A percentile compares a stretch with the other conserved stretches of the same genome.
Conservation (phyloP, 2,329 filamentous ascomycete species). For the Cercospora zeae-maydis region DNA sequence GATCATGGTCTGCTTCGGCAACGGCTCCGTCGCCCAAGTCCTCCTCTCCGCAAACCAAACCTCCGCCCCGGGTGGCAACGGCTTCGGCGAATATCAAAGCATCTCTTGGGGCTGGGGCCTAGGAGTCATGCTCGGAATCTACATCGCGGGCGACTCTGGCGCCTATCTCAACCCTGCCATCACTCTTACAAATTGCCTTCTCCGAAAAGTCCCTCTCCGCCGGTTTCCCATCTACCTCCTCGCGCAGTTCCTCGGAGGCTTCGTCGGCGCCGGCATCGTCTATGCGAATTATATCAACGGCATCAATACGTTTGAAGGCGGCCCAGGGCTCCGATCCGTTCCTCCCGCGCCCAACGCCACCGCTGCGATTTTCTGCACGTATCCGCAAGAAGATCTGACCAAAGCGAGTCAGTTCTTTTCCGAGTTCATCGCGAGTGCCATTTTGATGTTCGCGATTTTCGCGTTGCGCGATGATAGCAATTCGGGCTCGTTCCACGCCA, state of each 20-base stretch:
- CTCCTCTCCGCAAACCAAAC: constrained; percentile 38
- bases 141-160: constrained; percentile 34
- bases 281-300: constrained; percentile 53
- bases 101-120: constrained; percentile 52
- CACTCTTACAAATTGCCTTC: constrained; percentile 66
- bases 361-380: constrained; percentile 67
- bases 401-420: constrained; percentile 66
- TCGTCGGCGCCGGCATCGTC: constrained; percentile 51
- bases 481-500: constrained; percentile 34
- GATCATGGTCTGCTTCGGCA: constrained; percentile 45
- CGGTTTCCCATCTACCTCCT: constrained; percentile 66
- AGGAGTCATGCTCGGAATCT: constrained; percentile 63
- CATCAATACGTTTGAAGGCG: constrained; percentile 59
- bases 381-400: constrained; percentile 61
- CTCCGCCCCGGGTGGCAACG: constrained; percentile 42
- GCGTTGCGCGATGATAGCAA: constrained; percentile 57
- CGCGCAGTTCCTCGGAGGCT: constrained; percentile 65
- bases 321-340: constrained; percentile 58
- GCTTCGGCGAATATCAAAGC: constrained; percentile 43
- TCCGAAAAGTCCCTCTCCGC: constrained; percentile 64
- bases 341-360: constrained; percentile 55
- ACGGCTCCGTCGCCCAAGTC: constrained; percentile 45
- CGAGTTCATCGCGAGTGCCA: constrained; percentile 63
- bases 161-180: constrained; percentile 59
- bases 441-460: constrained; percentile 68